Evolutionary conservation across 139 green algal species (phyloP).

Genomic region (Chlorella sp.): DNA sequence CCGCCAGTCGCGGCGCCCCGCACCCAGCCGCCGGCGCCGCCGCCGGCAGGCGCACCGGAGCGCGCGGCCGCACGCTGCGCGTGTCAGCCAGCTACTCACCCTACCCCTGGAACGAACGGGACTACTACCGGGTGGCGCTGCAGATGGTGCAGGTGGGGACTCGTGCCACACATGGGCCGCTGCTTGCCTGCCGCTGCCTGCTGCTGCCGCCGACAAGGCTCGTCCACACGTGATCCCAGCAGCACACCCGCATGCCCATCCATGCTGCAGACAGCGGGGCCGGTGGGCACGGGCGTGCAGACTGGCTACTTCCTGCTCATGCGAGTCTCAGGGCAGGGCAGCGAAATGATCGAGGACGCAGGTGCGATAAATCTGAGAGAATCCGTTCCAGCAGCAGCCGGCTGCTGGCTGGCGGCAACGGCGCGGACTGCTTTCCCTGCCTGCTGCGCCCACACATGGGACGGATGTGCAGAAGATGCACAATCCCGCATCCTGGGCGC

Average conservation of each 20-base stretch:
- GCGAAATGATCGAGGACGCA: not conserved
- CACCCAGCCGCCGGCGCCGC: not conserved
- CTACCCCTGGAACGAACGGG: conserved; percentile 14
- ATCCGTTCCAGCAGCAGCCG: too few species aligned
- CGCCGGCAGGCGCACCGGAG: not conserved
- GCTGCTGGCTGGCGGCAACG: too few species aligned
- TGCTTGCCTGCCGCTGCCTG: not conserved
- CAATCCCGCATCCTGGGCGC: too few species aligned
- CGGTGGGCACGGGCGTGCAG: not conserved
- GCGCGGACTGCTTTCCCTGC: too few species aligned
- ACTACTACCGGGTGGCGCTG: conserved; percentile 19
- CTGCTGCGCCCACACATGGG: too few species aligned
- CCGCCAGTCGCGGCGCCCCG: too few species aligned
- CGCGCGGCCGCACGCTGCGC: not conserved
- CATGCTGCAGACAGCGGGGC: not conserved
- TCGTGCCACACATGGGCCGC: too few species aligned
- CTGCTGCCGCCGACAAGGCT: too few species aligned
- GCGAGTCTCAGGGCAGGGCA: not conserved
- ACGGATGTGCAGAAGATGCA: too few species aligned
- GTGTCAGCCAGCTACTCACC: not conserved
- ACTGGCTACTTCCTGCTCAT: conserved; percentile 32
- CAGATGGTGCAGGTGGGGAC: not conserved
- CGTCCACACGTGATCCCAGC: too few species aligned
- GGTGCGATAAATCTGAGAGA: too few species aligned
- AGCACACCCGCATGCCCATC: not conserved